Conservation (phyloP, 2,329 filamentous ascomycete genomes). For the Chaetomiaceae sp. region DNA sequence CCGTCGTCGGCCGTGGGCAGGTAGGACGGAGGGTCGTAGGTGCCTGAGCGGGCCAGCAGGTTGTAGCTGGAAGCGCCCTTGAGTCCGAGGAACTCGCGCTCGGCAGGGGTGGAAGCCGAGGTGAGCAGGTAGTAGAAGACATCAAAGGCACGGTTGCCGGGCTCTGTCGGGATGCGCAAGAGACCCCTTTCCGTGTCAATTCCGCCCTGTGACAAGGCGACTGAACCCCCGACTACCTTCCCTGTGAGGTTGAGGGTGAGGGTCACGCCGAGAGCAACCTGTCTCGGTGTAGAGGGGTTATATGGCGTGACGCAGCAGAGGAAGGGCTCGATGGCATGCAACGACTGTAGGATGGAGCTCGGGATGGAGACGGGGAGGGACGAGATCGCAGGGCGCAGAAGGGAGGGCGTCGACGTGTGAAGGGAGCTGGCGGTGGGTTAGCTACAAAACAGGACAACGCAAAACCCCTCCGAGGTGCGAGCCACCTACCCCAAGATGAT, state of each 20-base stretch:
- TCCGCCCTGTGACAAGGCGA: constrained; percentile 80
- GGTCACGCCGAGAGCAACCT: constrained; percentile 74
- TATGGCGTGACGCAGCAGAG: constrained; percentile 80
- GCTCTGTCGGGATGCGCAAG: constrained; percentile 70
- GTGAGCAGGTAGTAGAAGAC: constrained; percentile 97
- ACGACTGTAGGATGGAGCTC: constrained; percentile 66
- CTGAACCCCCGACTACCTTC: constrained; percentile 66
- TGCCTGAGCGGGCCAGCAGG: constrained; percentile 75
- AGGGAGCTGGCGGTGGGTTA: constrained; percentile 58
- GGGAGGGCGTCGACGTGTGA: constrained; percentile 80
- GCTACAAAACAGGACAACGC: constrained; percentile 13
- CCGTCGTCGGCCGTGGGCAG: constrained; percentile 89
- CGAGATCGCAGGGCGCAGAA: constrained; percentile 75
- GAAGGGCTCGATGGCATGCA: constrained; percentile 81
- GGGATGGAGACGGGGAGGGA: constrained; percentile 78
- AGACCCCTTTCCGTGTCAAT: constrained; percentile 80
- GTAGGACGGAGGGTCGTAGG: constrained; percentile 80
- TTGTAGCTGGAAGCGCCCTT: constrained; percentile 72
- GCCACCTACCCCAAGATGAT: constrained; percentile 73
- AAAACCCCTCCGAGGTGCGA: neutral
- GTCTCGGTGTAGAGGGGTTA: constrained; percentile 78
- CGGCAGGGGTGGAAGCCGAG: constrained; percentile 80
- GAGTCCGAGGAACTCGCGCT: constrained; percentile 82
- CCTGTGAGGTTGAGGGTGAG: constrained; percentile 79
- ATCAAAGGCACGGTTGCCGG: constrained; percentile 88